Evolutionary conservation across 2,329 filamentous ascomycete species (phyloP).

Genomic region (Talaromyces sp.): DNA sequence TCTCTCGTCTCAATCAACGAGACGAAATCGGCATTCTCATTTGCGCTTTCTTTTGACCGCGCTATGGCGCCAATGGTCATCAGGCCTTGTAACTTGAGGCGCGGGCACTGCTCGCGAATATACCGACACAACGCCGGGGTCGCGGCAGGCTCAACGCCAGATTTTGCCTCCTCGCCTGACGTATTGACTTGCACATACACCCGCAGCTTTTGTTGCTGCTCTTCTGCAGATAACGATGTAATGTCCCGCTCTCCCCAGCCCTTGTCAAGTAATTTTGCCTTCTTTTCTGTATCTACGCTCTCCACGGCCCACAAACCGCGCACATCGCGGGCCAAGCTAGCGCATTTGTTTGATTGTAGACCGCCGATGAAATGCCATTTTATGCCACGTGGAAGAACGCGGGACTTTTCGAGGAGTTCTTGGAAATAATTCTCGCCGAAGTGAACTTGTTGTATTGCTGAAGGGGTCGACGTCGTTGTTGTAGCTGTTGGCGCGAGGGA

Average conservation of each 20-base stretch:
- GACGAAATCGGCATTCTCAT: slow-evolving; percentile 89
- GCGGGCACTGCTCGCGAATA: slow-evolving; percentile 67
- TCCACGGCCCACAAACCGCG: slow-evolving; percentile 89
- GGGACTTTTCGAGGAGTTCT: slow-evolving; percentile 82
- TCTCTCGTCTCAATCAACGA: slow-evolving; percentile 67
- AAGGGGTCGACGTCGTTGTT: not conserved
- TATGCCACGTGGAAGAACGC: slow-evolving; percentile 68
- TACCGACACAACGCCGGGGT: slow-evolving; percentile 65
- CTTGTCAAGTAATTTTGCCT: slow-evolving; percentile 76
- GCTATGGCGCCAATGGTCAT: slow-evolving; percentile 99
- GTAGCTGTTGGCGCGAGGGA: slow-evolving; percentile 40
- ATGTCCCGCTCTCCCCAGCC: slow-evolving; percentile 58
- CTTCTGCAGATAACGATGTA: slow-evolving; percentile 30
- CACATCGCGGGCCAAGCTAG: slow-evolving; percentile 73
- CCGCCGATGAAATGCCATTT: slow-evolving; percentile 97
- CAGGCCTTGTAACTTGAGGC: slow-evolving; percentile 71
- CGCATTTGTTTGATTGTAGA: slow-evolving; percentile 91
- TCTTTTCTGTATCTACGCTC: slow-evolving; percentile 83
- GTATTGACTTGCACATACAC: slow-evolving; percentile 96
- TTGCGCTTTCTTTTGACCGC: slow-evolving; percentile 67
- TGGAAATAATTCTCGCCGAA: slow-evolving; percentile 97
- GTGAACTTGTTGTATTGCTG: slow-evolving; percentile 58
- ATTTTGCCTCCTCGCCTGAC: slow-evolving; percentile 80
- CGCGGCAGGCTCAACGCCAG: slow-evolving; percentile 67
- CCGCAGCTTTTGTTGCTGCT: slow-evolving; percentile 48